Conservation (phyloP, 1,139 yeast genomes). For the Lodderomyces pseudojiufengensis region DNA sequence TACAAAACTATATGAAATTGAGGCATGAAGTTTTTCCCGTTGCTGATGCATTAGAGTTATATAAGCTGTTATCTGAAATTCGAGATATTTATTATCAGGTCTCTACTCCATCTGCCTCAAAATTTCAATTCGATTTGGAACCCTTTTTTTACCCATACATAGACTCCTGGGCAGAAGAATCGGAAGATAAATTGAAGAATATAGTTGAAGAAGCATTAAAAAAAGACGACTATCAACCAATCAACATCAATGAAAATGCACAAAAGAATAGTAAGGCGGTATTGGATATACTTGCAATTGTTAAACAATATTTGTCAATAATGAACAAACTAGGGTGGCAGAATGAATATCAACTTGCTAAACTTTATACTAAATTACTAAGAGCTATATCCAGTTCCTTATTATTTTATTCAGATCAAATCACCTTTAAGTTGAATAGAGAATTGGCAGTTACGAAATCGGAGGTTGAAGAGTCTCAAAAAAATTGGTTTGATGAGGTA, state of each 20-base stretch:
- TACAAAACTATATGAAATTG: conserved; percentile 41
- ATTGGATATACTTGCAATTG: conserved; percentile 61
- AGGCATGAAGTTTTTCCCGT: conserved; percentile 43
- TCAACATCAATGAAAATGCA: conserved; percentile 40
- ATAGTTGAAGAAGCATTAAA: conserved; percentile 56
- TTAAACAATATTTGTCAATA: conserved; percentile 54
- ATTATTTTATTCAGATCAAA: conserved; percentile 46
- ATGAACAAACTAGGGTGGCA: conserved; percentile 53
- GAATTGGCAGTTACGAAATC: conserved; percentile 39
- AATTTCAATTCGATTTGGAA: conserved; percentile 58
- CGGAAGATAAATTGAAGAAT: conserved; percentile 44
- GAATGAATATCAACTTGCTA: conserved; percentile 57
- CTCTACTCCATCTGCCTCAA: conserved; percentile 20
- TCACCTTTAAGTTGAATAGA: conserved; percentile 44
- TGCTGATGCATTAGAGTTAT: conserved; percentile 61
- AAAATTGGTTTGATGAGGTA: conserved; percentile 44
- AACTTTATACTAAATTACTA: conserved; percentile 53
- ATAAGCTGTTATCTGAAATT: conserved; percentile 53
- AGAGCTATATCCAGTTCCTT: conserved; percentile 62
- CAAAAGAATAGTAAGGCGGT: conserved; percentile 52
- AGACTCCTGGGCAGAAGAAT: conserved; percentile 52
- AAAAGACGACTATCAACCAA: conserved; percentile 54
- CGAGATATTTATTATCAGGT: conserved; percentile 55
- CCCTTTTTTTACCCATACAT: conserved; percentile 56
- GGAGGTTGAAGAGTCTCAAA: conserved; percentile 17